Conservation (phyloP, 371 early-diverging fungal species). For the Sporodiniella umbellata region DNA sequence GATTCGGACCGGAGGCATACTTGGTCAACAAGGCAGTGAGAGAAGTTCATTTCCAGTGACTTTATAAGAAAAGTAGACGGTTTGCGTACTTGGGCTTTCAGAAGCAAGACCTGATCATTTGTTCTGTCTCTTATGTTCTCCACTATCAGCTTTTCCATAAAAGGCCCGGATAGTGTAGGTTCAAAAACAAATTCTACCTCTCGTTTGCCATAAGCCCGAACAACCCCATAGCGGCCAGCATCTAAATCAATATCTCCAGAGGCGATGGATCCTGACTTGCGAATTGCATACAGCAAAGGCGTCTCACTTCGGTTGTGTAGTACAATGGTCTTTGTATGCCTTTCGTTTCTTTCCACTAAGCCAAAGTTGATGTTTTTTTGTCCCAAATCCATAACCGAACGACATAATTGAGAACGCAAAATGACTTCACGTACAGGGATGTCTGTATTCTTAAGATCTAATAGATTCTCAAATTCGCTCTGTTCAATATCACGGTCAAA, state of each 20-base stretch:
- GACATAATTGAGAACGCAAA: slow-evolving; percentile 79
- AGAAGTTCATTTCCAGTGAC: slow-evolving; percentile 75
- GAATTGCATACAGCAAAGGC: slow-evolving; percentile 86
- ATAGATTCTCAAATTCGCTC: slow-evolving; percentile 70
- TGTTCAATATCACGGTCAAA: slow-evolving; percentile 63
- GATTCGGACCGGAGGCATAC: slow-evolving; percentile 34
- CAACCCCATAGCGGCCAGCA: slow-evolving; percentile 79
- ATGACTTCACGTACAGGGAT: slow-evolving; percentile 96
- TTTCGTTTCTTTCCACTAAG: slow-evolving; percentile 82
- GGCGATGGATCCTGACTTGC: slow-evolving; percentile 94
- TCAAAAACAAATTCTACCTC: slow-evolving; percentile 93
- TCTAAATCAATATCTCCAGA: slow-evolving; percentile 87
- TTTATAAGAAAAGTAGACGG: slow-evolving; percentile 88
- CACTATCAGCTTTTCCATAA: slow-evolving; percentile 83
- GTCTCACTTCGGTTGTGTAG: slow-evolving; percentile 90
- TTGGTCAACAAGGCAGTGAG: slow-evolving; percentile 61
- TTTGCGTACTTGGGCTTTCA: slow-evolving; percentile 92
- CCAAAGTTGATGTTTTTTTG: slow-evolving; percentile 98
- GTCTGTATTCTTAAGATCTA: slow-evolving; percentile 51
- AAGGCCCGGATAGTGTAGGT: slow-evolving; percentile 85
- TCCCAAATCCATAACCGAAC: slow-evolving; percentile 89
- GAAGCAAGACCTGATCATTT: slow-evolving; percentile 73
- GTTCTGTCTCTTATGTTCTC: slow-evolving; percentile 88
- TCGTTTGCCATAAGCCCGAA: slow-evolving; percentile 88
- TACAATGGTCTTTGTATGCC: slow-evolving; percentile 84